These are phyloP conservation scores for Aspergillus sp. DNA, from an alignment of 2,329 filamentous ascomycete genomes.

Conservation along the genomic window DNA sequence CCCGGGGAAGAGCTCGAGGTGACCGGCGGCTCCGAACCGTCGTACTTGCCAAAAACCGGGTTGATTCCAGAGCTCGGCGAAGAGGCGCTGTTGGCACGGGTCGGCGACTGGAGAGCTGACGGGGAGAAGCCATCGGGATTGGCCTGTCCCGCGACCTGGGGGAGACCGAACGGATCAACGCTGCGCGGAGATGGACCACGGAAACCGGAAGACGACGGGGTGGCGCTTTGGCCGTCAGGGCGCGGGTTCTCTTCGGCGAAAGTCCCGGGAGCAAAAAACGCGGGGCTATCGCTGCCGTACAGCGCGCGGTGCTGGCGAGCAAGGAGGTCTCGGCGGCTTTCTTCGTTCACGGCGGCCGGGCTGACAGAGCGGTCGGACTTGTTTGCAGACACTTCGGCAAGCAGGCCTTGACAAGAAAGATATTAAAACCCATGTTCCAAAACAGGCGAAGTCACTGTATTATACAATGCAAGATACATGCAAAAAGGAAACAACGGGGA, in stretches of 20 bases:
- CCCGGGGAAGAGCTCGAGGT: conserved; percentile 82
- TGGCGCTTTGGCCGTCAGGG: conserved; percentile 53
- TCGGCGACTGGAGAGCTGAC: conserved; percentile 44
- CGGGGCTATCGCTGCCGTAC: conserved; percentile 64
- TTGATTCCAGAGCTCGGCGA: conserved; percentile 52
- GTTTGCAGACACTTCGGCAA: conserved; percentile 59
- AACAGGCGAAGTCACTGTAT: conserved; percentile 25
- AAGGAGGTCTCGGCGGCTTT: conserved; percentile 91
- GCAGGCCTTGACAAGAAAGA: conserved; percentile 43
- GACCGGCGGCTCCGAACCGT: conserved; percentile 54
- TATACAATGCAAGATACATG: conserved; percentile 32
- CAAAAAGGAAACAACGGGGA: conserved; percentile 28
- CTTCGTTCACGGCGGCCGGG: conserved; percentile 81
- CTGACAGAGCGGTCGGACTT: conserved; percentile 83
- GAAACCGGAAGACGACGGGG: conserved; percentile 48
- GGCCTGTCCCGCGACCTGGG: conserved; percentile 39
- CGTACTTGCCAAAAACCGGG: conserved; percentile 48
- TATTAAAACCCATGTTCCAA: conserved; percentile 36
- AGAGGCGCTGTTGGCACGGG: conserved; percentile 72
- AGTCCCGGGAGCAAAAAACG: conserved; percentile 57
- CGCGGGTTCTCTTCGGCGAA: conserved; percentile 62
- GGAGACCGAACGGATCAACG: conserved; percentile 58
- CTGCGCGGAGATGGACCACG: conserved; percentile 72
- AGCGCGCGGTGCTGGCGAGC: conserved; percentile 89
- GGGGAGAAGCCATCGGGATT: conserved; percentile 41